A percentile compares a stretch with the other conserved stretches of the same genome.
Conservation (phyloP, 306 rosid genomes). For the Canavalia ensiformis region DNA sequence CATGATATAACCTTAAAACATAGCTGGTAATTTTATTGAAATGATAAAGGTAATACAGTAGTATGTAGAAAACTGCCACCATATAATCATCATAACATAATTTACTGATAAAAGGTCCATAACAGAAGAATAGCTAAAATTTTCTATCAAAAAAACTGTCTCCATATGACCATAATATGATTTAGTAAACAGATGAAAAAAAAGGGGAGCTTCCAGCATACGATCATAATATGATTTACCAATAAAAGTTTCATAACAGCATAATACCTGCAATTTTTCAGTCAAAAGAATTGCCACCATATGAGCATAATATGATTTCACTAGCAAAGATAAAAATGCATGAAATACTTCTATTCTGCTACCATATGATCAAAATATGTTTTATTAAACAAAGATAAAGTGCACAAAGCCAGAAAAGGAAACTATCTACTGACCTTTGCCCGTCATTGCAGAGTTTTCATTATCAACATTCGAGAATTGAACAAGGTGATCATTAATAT, state of each 20-base stretch:
- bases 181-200: too few relatives aligned
- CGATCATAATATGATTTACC: background rate
- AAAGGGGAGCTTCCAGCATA: too few relatives aligned
- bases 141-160: too few relatives aligned
- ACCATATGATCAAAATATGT: constrained; percentile 35
- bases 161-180: too few relatives aligned
- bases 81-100: too few relatives aligned
- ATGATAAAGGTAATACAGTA: constrained; percentile 13
- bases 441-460: constrained; percentile 60
- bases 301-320: constrained; percentile 34
- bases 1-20: constrained; percentile 26
- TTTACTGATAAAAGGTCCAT: too few relatives aligned
- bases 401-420: background rate
- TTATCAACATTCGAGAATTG: constrained; percentile 78
- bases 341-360: constrained; percentile 26
- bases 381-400: constrained; percentile 13
- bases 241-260: constrained; percentile 29
- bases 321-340: constrained; percentile 31
- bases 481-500: constrained; percentile 83
- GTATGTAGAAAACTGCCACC: background rate
- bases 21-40: constrained; percentile 6
- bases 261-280: background rate
- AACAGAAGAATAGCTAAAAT: too few relatives aligned
- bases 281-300: constrained; percentile 13
- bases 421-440: constrained; percentile 61